These are phyloP conservation scores for Rhynchospora breviuscula DNA, from an alignment of 176 grass and related monocot species.

Conservation along the genomic window DNA sequence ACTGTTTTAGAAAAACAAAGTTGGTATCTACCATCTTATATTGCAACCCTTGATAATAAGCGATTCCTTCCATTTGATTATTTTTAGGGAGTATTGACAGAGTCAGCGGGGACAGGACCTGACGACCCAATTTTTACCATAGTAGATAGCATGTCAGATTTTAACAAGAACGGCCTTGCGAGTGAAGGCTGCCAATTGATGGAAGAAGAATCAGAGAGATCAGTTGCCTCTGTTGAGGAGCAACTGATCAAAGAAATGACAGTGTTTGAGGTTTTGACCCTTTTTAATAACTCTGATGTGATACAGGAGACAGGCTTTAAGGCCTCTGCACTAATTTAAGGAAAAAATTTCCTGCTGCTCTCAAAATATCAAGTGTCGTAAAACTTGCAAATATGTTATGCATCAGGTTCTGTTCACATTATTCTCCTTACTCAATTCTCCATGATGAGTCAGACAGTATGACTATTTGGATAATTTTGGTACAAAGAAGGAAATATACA, in stretches of 20 bases:
- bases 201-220: conserved; percentile 86
- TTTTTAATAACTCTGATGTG: background rate
- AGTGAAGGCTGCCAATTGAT: conserved; percentile 49
- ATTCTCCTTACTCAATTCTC: background rate
- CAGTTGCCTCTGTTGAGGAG: conserved; percentile 83
- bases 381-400: background rate
- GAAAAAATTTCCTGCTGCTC: background rate
- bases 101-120: conserved; percentile 57
- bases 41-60: background rate
- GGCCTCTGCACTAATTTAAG: background rate
- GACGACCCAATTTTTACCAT: conserved; percentile 67
- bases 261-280: conserved; percentile 72
- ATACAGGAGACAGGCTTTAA: background rate
- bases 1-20: background rate
- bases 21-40: background rate
- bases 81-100: conserved; percentile 68
- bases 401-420: background rate
- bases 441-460: background rate
- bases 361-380: background rate
- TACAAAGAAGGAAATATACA: background rate
- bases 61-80: background rate
- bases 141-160: conserved; percentile 62
- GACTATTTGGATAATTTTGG: background rate
- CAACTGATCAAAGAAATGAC: conserved; percentile 96
- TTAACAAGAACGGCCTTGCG: conserved; percentile 47